phyloP scores from a whole-genome alignment of 352 stramenopile species.

The Globisporangium uncinulatum region DNA sequence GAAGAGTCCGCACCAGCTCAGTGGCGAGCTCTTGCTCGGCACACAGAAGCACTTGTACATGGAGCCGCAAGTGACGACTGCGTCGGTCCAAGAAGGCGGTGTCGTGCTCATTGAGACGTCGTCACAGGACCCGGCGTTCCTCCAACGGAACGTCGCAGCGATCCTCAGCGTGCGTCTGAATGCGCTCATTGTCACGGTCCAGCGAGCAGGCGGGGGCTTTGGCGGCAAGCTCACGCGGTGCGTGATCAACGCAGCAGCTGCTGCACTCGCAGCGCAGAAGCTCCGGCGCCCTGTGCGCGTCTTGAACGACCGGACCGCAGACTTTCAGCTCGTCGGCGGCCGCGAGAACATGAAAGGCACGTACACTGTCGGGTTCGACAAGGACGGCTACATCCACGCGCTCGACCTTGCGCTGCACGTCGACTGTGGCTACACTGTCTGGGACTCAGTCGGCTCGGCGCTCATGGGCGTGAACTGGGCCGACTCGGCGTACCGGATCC shows the following conservation, averaged over 20 bases:
- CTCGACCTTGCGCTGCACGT: conserved; percentile 92
- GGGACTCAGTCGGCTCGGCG: conserved; percentile 91
- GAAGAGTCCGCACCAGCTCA: conserved; percentile 89
- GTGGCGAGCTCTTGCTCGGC: conserved; percentile 84
- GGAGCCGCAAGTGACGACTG: conserved; percentile 85
- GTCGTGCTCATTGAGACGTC: conserved; percentile 90
- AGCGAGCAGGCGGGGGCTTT: conserved; percentile 95
- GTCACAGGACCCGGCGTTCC: conserved; percentile 92
- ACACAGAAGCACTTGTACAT: conserved; percentile 97
- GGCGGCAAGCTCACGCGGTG: conserved; percentile 95
- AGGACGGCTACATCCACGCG: conserved; percentile 82
- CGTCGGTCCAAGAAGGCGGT: conserved; percentile 76
- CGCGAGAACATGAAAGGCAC: conserved; percentile 92
- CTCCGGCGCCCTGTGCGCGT: conserved; percentile 88
- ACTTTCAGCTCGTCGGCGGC: conserved; percentile 92
- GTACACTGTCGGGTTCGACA: conserved; percentile 88
- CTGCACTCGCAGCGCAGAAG: conserved; percentile 87
- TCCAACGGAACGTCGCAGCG: conserved; percentile 84
- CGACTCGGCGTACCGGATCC: conserved; percentile 94
- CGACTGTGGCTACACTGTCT: conserved; percentile 92
- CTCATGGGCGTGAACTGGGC: conserved; percentile 93
- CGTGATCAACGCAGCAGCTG: conserved; percentile 88
- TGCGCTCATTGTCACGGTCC: conserved; percentile 89
- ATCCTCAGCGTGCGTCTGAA: conserved; percentile 87
- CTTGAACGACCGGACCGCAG: conserved; percentile 90